Evolutionary conservation across 495 filamentous ascomycete genomes (phyloP), one percentile per base, ranked within the genome.

Genomic region (Choiromyces venosus): DNA sequence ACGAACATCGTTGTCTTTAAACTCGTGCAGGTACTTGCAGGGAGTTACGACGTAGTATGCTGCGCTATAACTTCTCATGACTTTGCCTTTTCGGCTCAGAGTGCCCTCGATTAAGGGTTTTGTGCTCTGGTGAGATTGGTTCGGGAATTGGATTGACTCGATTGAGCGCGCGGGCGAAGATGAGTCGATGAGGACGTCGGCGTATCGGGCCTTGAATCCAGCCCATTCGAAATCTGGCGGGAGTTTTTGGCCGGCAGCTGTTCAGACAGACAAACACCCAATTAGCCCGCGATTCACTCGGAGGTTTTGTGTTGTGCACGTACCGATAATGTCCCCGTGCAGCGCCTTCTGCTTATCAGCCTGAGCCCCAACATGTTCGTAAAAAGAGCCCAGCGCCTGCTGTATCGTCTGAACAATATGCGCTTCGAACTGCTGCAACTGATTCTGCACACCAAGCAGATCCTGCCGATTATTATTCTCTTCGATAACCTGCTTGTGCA

Each of bases 391-490:
- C 85, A 98, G 86, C 70, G 89, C 90, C 72, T 88, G 84, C 82
- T 99, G 95, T 69, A 97, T 83, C n/a, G 89, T 90, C 78, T 91
- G 85, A 61, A 99, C 82, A 69, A 98, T 84, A 81, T 99, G 93
- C 0, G 88, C 86, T 81, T 99, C 95, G 79, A 99, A 98, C 66
- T 89, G 86, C 73, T 90, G 87, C 82, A 97, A 97, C 82, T 91
- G 90, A 82, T 91, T 89, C 83, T 99, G 95, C 37, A 97, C 91
- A 14, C 89, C 86, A 69, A 99, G 86, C 36, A 97, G 87, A 80
- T 98, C 96, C 79, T 96, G 89, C 64, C 90, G 90, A 83, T 94
- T 92, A 84, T 92, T 94, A 84, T 99, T 99, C 83, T 99, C 95
- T 80, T 96, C 94, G 56, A 91, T 85, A 65, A 98, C 88, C 84